Conservation (phyloP, 495 filamentous ascomycete genomes). For the Penicillium paxilli region DNA sequence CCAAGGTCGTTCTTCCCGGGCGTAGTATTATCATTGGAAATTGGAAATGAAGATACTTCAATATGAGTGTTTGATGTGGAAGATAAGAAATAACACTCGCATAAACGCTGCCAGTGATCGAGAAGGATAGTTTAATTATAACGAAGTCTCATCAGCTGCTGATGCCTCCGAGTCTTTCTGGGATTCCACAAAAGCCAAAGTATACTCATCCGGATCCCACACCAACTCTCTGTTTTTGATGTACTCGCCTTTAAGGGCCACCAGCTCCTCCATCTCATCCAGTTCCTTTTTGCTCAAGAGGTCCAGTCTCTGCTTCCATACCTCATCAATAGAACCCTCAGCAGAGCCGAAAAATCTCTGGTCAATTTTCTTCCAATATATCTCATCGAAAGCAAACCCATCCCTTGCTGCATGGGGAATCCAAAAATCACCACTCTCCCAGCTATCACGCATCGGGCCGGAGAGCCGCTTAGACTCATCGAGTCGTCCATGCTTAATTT, state of each 20-base stretch:
- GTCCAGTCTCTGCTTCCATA: constrained; percentile 18
- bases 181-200: constrained; percentile 2
- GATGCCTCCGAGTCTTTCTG: too few species aligned
- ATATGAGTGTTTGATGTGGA: too few species aligned
- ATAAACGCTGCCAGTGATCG: too few species aligned
- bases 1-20: too few species aligned
- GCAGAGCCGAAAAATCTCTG: constrained; percentile 13
- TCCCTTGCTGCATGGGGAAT: constrained; percentile 15
- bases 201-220: constrained; percentile 29
- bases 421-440: constrained; percentile 21
- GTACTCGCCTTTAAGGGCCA: too few species aligned
- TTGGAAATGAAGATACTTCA: too few species aligned
- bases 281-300: constrained; percentile 9
- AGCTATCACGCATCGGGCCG: constrained; percentile 13
- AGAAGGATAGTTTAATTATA: too few species aligned
- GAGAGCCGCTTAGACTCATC: constrained; percentile 10
- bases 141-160: too few species aligned
- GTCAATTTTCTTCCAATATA: constrained; percentile 20
- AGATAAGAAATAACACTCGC: too few species aligned
- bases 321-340: neutral
- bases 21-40: too few species aligned
- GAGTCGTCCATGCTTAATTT: neutral
- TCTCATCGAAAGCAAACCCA: constrained; percentile 7
- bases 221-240: constrained; percentile 13
- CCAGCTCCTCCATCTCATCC: too few species aligned